Conservation (phyloP, 1,139 yeast genomes). For the Sugiyamaella castrensis region DNA sequence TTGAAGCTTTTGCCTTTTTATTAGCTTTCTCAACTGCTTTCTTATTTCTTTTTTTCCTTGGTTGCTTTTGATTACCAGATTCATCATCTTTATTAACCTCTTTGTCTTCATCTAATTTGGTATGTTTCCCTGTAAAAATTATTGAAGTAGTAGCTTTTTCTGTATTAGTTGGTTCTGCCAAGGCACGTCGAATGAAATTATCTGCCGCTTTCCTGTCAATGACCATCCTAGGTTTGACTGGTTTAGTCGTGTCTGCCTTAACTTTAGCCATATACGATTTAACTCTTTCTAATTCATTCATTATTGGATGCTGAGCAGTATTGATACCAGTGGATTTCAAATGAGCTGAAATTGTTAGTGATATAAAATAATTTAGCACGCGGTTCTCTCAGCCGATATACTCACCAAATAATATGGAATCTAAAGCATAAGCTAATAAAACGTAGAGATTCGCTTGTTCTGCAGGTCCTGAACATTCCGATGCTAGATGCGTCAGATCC, state of each 20-base stretch:
- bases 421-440: slow-evolving; percentile 40
- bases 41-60: background rate
- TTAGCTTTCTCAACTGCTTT: slow-evolving; percentile 4
- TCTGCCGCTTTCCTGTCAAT: slow-evolving; percentile 43
- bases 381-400: slow-evolving; percentile 19
- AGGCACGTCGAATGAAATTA: slow-evolving; percentile 46
- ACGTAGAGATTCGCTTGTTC: slow-evolving; percentile 38
- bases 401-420: slow-evolving; percentile 42
- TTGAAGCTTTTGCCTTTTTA: background rate
- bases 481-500: slow-evolving; percentile 29
- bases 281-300: slow-evolving; percentile 68
- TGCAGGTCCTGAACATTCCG: slow-evolving; percentile 29
- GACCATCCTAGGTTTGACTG: slow-evolving; percentile 4
- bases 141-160: background rate
- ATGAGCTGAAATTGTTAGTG: slow-evolving; percentile 51
- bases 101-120: slow-evolving; percentile 6
- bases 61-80: background rate
- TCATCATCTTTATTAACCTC: background rate
- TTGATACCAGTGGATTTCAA: slow-evolving; percentile 60
- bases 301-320: slow-evolving; percentile 57
- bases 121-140: slow-evolving; percentile 7
- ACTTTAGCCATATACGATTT: slow-evolving; percentile 65
- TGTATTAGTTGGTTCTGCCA: slow-evolving; percentile 33
- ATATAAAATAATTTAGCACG: slow-evolving; percentile 39
- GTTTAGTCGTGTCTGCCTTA: slow-evolving; percentile 42